Conservation (phyloP, 2,329 filamentous ascomycete genomes). For the Hymenoscyphus scutula region DNA sequence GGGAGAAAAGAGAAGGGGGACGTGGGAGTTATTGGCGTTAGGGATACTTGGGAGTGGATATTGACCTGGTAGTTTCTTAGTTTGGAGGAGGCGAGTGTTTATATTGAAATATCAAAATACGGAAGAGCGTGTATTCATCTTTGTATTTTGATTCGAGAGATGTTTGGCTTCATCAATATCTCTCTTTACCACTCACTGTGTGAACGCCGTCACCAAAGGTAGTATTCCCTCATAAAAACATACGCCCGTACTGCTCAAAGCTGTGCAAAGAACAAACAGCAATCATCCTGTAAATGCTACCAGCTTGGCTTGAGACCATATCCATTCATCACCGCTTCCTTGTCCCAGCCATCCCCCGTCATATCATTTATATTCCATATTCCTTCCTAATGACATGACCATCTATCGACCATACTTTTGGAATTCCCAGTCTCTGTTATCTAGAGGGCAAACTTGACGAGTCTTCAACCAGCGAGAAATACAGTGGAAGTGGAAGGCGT, state of each 20-base stretch:
- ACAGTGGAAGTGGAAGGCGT: constrained; percentile 99
- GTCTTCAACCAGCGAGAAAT: constrained; percentile 99
- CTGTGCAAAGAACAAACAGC: background rate
- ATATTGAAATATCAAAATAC: constrained; percentile 1
- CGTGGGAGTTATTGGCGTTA: constrained; percentile 15
- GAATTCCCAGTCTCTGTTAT: constrained; percentile 99
- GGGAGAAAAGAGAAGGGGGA: background rate
- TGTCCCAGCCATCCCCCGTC: background rate
- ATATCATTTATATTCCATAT: constrained; percentile 4
- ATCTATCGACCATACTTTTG: constrained; percentile 85
- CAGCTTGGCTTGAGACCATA: constrained; percentile 12
- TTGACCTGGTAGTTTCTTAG: too few species aligned
- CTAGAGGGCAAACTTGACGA: constrained; percentile 94
- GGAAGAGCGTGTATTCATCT: constrained; percentile 4
- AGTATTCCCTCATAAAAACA: constrained; percentile 12
- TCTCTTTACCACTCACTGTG: constrained; percentile 18
- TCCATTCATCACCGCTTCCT: constrained; percentile 8
- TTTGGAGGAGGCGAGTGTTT: background rate
- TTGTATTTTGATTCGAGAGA: constrained; percentile 11
- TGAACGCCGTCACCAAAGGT: constrained; percentile 24
- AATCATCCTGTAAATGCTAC: background rate
- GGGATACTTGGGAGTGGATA: constrained; percentile 2
- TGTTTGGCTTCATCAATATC: constrained; percentile 7
- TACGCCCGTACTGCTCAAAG: constrained; percentile 22
- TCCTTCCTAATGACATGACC: background rate